Conservation (phyloP, 1,139 yeast species). For the Blastobotrys niveus region DNA sequence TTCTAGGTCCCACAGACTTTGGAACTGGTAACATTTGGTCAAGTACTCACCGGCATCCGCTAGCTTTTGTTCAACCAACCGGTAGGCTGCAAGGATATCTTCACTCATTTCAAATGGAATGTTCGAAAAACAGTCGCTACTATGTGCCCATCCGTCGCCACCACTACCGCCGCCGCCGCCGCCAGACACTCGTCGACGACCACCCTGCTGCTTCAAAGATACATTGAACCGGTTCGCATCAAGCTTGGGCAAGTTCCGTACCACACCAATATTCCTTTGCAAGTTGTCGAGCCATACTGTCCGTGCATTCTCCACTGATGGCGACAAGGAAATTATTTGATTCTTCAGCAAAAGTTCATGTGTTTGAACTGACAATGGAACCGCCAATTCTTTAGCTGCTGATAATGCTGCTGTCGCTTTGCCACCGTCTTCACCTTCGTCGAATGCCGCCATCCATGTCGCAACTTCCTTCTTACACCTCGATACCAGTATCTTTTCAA, state of each 20-base stretch:
- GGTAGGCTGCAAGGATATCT: constrained; percentile 21
- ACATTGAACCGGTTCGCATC: constrained; percentile 32
- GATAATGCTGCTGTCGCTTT: too few species aligned
- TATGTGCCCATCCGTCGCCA: not conserved
- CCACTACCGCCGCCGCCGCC: too few species aligned
- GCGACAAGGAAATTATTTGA: constrained; percentile 41
- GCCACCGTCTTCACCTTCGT: too few species aligned
- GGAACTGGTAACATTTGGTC: constrained; percentile 51
- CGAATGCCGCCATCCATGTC: constrained; percentile 28
- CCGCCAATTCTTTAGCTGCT: constrained; percentile 15
- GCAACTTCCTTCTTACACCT: constrained; percentile 31
- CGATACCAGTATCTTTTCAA: constrained; percentile 36
- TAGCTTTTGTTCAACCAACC: constrained; percentile 25
- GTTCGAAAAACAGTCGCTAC: constrained; percentile 20
- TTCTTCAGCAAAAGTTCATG: constrained; percentile 44
- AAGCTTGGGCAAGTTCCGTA: constrained; percentile 28
- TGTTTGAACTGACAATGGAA: constrained; percentile 15
- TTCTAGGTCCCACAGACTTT: constrained; percentile 54
- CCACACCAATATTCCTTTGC: constrained; percentile 29
- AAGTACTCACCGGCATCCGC: constrained; percentile 37
- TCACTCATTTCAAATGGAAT: constrained; percentile 19
- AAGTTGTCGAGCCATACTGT: constrained; percentile 30
- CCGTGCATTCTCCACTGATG: constrained; percentile 39
- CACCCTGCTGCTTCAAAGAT: constrained; percentile 8
- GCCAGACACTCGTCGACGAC: not conserved